phyloP scores from a whole-genome alignment of 129 eudicot genomes.

The Pseudognaphalium luteoalbum region DNA sequence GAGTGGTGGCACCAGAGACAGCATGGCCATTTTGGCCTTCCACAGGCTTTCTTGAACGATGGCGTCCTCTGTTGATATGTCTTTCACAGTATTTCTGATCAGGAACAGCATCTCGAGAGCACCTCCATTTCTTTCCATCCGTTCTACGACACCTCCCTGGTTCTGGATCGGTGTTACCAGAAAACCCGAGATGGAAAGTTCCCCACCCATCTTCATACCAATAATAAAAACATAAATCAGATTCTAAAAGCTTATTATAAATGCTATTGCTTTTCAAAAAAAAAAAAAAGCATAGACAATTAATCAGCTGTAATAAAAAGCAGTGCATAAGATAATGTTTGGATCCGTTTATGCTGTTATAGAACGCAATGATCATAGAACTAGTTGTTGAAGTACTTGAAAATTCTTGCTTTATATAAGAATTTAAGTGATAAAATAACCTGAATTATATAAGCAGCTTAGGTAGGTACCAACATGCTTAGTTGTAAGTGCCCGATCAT shows the following conservation, averaged over 20 bases:
- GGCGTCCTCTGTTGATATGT: constrained; percentile 94
- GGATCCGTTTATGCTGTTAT: no score
- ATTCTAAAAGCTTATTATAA: background rate
- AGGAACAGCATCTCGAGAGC: constrained; percentile 92
- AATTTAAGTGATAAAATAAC: no score
- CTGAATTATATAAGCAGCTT: no score
- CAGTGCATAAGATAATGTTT: no score
- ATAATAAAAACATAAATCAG: constrained; percentile 2
- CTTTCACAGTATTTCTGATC: constrained; percentile 96
- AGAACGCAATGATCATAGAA: no score
- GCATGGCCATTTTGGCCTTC: constrained; percentile 96
- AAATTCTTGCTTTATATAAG: no score
- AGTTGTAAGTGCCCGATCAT: no score
- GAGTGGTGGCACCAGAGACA: constrained; percentile 53
- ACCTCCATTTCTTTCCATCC: constrained; percentile 99
- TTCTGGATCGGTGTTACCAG: constrained; percentile 85
- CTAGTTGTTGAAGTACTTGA: no score
- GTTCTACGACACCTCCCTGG: constrained; percentile 98
- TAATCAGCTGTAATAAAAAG: no score
- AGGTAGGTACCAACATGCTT: no score
- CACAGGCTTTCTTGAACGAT: constrained; percentile 99
- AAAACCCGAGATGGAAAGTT: constrained; percentile 77
- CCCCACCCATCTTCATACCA: constrained; percentile 92
- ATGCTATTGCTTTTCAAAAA: no score
- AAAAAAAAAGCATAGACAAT: no score